Evolutionary conservation across 148 eudicot genomes (phyloP).

Genomic region (Rhododendron mucronatum): DNA sequence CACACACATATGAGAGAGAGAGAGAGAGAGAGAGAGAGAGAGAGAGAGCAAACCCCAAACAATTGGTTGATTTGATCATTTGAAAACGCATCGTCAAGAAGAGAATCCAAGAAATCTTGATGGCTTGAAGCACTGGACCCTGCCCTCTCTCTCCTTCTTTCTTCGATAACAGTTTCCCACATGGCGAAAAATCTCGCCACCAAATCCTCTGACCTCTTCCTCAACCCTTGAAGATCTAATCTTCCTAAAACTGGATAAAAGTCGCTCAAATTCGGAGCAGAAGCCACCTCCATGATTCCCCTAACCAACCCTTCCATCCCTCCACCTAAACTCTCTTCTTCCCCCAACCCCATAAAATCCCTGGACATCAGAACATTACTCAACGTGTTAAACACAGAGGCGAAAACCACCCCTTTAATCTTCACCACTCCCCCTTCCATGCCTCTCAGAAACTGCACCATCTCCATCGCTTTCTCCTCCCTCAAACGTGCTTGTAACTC

Average conservation of each 20-base stretch:
- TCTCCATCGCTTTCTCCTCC: conserved; percentile 17
- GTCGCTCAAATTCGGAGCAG: conserved; percentile 5
- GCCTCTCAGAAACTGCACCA: conserved; percentile 17
- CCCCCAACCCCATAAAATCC: conserved; percentile 9
- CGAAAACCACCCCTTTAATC: conserved; percentile 8
- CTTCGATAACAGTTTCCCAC: conserved; percentile 4
- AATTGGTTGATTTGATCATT: conserved; percentile 12
- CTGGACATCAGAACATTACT: conserved; percentile 15
- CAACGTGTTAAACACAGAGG: conserved; percentile 18
- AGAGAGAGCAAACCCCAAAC: not conserved
- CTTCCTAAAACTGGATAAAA: conserved; percentile 7
- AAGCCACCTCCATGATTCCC: not conserved
- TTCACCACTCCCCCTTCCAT: conserved; percentile 15
- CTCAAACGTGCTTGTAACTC: conserved; percentile 8
- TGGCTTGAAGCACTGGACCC: not conserved
- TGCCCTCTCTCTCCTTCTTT: not conserved
- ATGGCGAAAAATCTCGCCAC: not conserved
- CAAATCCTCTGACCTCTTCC: not conserved
- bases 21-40: not conserved
- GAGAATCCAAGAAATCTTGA: conserved; percentile 9
- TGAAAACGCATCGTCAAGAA: conserved; percentile 3
- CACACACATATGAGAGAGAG: not conserved
- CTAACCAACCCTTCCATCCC: not conserved
- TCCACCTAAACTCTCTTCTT: not conserved
- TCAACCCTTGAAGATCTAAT: conserved; percentile 1